Evolutionary conservation across 1,284 basidiomycete species (phyloP), one percentile per base, ranked within the genome.

Genomic region (Stereum hirsutum): DNA sequence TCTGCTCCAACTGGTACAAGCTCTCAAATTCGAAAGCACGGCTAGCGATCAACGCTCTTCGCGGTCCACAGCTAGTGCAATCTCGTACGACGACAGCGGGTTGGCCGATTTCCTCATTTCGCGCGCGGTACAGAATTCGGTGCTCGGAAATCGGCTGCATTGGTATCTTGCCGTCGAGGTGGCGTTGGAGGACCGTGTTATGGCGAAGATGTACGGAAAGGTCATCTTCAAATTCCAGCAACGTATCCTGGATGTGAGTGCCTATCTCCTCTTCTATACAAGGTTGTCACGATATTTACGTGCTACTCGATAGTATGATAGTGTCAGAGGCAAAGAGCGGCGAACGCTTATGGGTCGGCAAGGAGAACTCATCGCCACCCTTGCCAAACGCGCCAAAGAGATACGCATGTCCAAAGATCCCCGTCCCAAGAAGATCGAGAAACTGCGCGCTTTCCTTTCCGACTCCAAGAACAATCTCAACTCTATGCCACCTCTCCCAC

Each of bases 131-230:
- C 69, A 74, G 42, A 95, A 96, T 55, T 72, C 74, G 1, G 74
- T 92, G 0, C 69, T 99, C 1, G 95, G 93, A 0, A 98, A 97
- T 55, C 78, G 89, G 23, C 72, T 99, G 47, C 88, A 96, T 58
- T 99, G 96, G 96, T 99, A 99, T 55, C 78, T 99, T 43, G 90
- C 91, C 74, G 95, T 99, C 3, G 96, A 99, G 61, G 84, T 81
- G 21, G 75, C 76, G 6, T 64, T 82, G 27, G 83, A 89, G 52
- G 90, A 93, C 57, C 79, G 81, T 42, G 66, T 81, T 21, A 80
- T 88, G 57, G 89, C 89, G 2, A 89, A 89, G 66, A 89, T 98
- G 81, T 99, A 93, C 57, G 87, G 81, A 1, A 76, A 84, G 40
- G 89, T 99, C 1, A 88, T 89, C 8, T 89, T 78, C 63, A 85